Conservation (phyloP, 1,284 basidiomycete species). For the Marasmius oreades region DNA sequence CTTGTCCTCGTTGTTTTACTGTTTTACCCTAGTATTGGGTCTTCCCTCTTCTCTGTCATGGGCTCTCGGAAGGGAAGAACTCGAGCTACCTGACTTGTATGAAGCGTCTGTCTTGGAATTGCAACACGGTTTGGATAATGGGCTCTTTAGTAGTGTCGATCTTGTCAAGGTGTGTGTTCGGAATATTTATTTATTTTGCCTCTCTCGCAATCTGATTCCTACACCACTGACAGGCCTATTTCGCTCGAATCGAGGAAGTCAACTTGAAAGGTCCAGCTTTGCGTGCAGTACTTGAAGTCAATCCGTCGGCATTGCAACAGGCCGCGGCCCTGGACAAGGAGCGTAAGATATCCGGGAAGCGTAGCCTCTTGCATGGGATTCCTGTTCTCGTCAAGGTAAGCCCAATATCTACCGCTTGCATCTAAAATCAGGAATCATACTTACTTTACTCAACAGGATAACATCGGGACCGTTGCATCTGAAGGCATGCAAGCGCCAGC, state of each 20-base stretch:
- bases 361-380: slow-evolving; percentile 65
- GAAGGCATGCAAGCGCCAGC: slow-evolving; percentile 37
- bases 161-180: slow-evolving; percentile 57
- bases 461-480: slow-evolving; percentile 54
- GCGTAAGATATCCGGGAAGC: slow-evolving; percentile 39
- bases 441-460: slow-evolving; percentile 34
- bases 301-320: slow-evolving; percentile 54
- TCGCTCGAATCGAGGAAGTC: slow-evolving; percentile 68
- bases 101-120: slow-evolving; percentile 59
- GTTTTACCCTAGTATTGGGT: too few relatives aligned
- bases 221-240: slow-evolving; percentile 47
- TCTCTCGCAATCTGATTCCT: background rate
- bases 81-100: slow-evolving; percentile 52
- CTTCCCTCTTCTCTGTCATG: too few relatives aligned
- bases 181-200: background rate
- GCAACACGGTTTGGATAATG: slow-evolving; percentile 46
- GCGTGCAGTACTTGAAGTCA: slow-evolving; percentile 61
- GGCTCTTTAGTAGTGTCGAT: slow-evolving; percentile 60
- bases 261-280: slow-evolving; percentile 60
- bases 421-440: background rate
- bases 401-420: background rate
- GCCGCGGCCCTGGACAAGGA: slow-evolving; percentile 55
- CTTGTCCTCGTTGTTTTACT: too few relatives aligned
- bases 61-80: background rate
- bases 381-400: slow-evolving; percentile 63